Evolutionary conservation across 2,329 filamentous ascomycete genomes (phyloP).

Genomic region (Fusarium pseudoanthophilum): DNA sequence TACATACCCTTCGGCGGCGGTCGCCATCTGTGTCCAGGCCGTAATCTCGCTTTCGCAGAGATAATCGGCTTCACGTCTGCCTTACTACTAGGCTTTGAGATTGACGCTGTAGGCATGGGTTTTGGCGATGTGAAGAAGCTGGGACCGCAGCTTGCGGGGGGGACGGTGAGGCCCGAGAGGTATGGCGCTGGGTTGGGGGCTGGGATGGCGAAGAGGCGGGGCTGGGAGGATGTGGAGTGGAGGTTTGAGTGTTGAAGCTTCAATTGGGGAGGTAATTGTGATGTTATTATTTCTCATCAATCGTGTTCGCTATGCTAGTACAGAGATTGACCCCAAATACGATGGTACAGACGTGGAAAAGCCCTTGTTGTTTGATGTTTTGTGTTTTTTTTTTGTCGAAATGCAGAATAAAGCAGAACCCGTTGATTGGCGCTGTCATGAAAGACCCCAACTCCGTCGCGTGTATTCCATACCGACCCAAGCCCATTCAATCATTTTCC

Average conservation of each 20-base stretch:
- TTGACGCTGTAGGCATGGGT: conserved; percentile 32
- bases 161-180: conserved; percentile 30
- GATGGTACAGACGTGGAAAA: not conserved
- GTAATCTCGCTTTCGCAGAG: conserved; percentile 50
- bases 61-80: conserved; percentile 46
- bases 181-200: conserved; percentile 33
- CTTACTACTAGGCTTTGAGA: conserved; percentile 48
- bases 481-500: not conserved
- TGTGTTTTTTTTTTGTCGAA: not conserved
- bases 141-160: conserved; percentile 28
- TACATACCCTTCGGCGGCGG: conserved; percentile 50
- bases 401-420: not conserved
- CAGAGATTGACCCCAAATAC: not conserved
- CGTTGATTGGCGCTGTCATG: not conserved
- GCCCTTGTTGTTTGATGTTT: conserved; percentile 6
- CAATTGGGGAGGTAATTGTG: not conserved
- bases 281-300: conserved; percentile 1
- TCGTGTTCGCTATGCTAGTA: conserved; percentile 15
- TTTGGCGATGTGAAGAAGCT: conserved; percentile 36
- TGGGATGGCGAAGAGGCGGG: conserved; percentile 13
- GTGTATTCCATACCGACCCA: not conserved
- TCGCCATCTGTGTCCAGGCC: conserved; percentile 48
- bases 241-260: conserved; percentile 29
- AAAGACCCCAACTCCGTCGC: not conserved
- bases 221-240: conserved; percentile 36